Base-by-base conservation (phyloP, 176 grass and related monocot species). In the Triticum urartu region DNA sequence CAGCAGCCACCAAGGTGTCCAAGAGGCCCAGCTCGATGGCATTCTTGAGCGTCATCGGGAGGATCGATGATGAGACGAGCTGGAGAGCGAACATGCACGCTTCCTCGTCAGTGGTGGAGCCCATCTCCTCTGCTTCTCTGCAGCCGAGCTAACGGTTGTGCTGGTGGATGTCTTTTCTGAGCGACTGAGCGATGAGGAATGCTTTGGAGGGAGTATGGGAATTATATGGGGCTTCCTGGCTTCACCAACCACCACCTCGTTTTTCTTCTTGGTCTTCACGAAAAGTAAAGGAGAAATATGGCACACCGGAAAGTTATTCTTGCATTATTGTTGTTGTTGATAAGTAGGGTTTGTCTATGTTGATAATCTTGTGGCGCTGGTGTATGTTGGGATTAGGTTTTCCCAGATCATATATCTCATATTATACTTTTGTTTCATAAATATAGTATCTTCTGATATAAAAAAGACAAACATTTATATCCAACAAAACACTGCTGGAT, bases 11-110 rank as follows among this genome's bases (percentile, higher is more conserved):
- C 32, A 98, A 86, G 56, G 72, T 92, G 34, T 95, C 95, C 0
- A 98, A 93, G 18, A 98, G 86, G 38, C 84, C 93, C 15, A 98
- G 93, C 86, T 98, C 95, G 38, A 98, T 86, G 22, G 95, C 93
- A 43, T 89, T 94, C 86, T 98, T 98, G 3, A 98, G 96, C 26
- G 96, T 98, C 96, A 98, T 98, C 22, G 96, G 93, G 33, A 93
- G 96, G 86, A 98, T 89, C 32, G 95, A 98, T 21, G 93, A 71
- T 58, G 91, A 94, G 47, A 15, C 86, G 73, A 98, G 96, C 86
- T 88, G 90, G 81, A 98, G 0, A 1, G 96, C 93, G 80, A 82
- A 92, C 96, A 98, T 91, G 90, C 96, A 98, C 36, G 96, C 93
- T 24, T 91, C 86, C 91, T 98, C 96, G 21, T 98, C 96, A 14